Base-by-base conservation (phyloP, 495 filamentous ascomycete species). In the Penicillium malachiteum region DNA sequence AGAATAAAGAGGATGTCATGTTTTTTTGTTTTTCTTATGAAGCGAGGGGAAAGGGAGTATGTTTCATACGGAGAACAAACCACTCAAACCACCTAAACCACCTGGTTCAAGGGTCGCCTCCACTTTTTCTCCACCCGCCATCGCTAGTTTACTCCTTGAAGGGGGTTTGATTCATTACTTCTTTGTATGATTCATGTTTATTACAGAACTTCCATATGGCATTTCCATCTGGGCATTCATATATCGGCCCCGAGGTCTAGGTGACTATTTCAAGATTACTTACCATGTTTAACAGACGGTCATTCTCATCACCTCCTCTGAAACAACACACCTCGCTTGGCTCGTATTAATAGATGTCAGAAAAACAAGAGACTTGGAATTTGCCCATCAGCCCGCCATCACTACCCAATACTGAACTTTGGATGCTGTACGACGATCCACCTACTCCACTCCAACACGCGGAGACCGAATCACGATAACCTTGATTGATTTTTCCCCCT, bases 41-140 rank as follows among this genome's bases (percentile, higher is more conserved):
- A 53, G 59, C 56, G 59, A 62, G 59, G 52, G 45, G 50, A 57
- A 32, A 44, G 50, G 41, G 17, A 38, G 46, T 17, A 14, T 32
- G 55, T 57, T 52, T 57, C 48, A 52, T 48, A 52, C 35, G 30
- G 30, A 13, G 43, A 52, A 16, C 18, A 31, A 32, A 30, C 6
- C 8, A 33, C 5, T 8, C n/a, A n/a, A n/a, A n/a, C n/a, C n/a
- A n/a, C n/a, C n/a, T n/a, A 31, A 32, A 30, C 6, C 8, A 33
- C 5, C 3, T 4, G 18, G 26, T 11, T 21, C 49, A 48, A 50
- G 48, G n/a, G n/a, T 37, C 47, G 35, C 48, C 48, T 50, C 48
- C 48, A 50, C 48, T 41, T 30, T 41, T 30, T 50, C 46, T 46
- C 54, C 54, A 56, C 52, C 48, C 34, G 32, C 26, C 45, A 50